Conservation (phyloP, 352 stramenopile genomes). For the Peronosclerospora sorghi region DNA sequence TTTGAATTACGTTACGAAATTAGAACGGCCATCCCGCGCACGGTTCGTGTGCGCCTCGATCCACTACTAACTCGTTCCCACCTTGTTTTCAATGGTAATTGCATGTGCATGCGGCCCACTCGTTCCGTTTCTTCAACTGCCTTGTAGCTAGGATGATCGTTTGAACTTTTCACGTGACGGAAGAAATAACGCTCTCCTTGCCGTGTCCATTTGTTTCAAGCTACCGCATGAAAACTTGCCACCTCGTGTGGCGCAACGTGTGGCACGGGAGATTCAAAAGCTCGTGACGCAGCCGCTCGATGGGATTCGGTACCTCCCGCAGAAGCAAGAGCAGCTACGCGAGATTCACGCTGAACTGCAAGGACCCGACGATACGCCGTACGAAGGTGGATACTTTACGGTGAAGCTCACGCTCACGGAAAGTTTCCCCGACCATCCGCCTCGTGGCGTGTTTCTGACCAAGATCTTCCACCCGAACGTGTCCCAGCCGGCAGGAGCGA, state of each 20-base stretch:
- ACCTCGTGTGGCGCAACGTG: conserved; percentile 86
- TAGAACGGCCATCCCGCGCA: no score
- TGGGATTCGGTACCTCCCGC: conserved; percentile 88
- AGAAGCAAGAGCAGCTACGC: conserved; percentile 82
- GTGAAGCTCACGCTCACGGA: conserved; percentile 91
- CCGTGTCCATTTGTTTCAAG: conserved; percentile 8
- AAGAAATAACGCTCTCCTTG: conserved; percentile 6
- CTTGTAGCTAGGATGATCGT: no score
- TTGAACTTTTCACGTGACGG: neutral
- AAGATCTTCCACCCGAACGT: conserved; percentile 99
- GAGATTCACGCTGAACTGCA: conserved; percentile 94
- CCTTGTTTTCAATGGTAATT: conserved; percentile 20
- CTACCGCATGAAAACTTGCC: conserved; percentile 50
- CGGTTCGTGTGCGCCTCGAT: no score
- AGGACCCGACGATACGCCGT: conserved; percentile 95
- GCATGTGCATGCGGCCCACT: neutral
- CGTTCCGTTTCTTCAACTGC: no score
- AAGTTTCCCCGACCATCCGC: conserved; percentile 76
- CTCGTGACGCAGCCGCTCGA: conserved; percentile 85
- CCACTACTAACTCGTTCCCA: neutral
- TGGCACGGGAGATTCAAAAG: conserved; percentile 88
- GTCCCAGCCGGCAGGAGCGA: conserved; percentile 90
- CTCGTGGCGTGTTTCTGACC: conserved; percentile 93
- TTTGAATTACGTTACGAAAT: no score
- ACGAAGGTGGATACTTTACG: conserved; percentile 92